Percentiles rank a stretch among this genome's conserved stretches.
phyloP scores from a whole-genome alignment of 164 flowering plant genomes.

The Nelumbo lutea region DNA sequence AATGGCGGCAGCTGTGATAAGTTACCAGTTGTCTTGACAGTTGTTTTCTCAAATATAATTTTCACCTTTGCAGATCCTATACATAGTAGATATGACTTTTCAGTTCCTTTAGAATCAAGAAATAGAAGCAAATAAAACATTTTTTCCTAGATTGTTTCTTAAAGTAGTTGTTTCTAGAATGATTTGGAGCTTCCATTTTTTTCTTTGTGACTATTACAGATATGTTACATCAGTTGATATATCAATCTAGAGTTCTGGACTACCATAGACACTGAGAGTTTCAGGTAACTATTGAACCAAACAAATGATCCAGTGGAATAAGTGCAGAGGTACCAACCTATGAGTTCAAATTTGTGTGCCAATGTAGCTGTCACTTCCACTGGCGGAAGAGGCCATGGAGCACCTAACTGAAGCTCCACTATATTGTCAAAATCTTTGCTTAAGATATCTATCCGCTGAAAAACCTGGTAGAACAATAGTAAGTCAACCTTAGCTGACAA shows the following conservation, averaged over 20 bases:
- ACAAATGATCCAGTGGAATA: neutral
- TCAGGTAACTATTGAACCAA: neutral
- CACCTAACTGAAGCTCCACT: conserved; percentile 80
- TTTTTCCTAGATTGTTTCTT: too few relatives aligned
- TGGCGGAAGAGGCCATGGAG: conserved; percentile 94
- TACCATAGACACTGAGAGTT: neutral
- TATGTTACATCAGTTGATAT: too few relatives aligned
- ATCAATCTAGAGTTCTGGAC: neutral
- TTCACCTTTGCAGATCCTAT: conserved; percentile 59
- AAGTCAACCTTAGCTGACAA: neutral
- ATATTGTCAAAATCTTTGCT: conserved; percentile 96
- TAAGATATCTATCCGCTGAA: conserved; percentile 81
- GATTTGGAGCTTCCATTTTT: neutral
- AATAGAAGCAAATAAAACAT: neutral
- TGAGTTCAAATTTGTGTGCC: conserved; percentile 92
- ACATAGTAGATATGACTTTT: neutral
- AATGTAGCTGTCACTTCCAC: conserved; percentile 79
- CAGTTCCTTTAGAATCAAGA: neutral
- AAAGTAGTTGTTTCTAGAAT: neutral
- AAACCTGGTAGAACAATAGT: conserved; percentile 47
- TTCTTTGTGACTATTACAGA: too few relatives aligned
- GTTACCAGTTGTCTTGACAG: conserved; percentile 73
- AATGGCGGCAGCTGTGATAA: conserved; percentile 88
- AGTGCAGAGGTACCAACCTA: conserved; percentile 43
- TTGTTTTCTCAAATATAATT: conserved; percentile 82